A percentile compares a stretch with the other conserved stretches of the same genome.
Evolutionary conservation across 306 rosid genomes (phyloP).

Genomic region (Lathyrus oleraceus): DNA sequence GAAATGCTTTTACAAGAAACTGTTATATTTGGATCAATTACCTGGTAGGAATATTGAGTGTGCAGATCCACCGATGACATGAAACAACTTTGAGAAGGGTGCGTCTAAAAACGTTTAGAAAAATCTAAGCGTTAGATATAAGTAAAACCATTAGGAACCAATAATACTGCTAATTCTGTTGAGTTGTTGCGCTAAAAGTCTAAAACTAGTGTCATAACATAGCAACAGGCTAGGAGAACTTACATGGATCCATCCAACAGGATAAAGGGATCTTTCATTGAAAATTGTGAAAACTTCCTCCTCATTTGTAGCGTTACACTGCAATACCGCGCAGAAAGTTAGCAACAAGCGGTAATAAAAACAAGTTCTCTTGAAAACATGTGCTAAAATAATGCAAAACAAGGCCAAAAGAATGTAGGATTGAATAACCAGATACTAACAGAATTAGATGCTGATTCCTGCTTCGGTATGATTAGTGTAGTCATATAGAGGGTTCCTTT

Average conservation of each 20-base stretch:
- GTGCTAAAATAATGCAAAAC: slow-evolving; percentile 7
- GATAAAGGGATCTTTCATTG: slow-evolving; percentile 66
- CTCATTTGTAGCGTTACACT: slow-evolving; percentile 81
- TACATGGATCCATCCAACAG: slow-evolving; percentile 95
- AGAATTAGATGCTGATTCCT: slow-evolving; percentile 79
- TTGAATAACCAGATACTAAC: slow-evolving; percentile 48
- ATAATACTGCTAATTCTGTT: neutral
- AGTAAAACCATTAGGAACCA: slow-evolving; percentile 17
- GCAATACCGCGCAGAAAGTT: slow-evolving; percentile 39
- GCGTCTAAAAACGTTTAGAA: slow-evolving; percentile 56
- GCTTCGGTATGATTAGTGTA: slow-evolving; percentile 85
- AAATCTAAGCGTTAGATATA: slow-evolving; percentile 26
- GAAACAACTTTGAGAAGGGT: slow-evolving; percentile 89
- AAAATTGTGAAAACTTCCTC: slow-evolving; percentile 78
- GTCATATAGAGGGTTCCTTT: slow-evolving; percentile 67
- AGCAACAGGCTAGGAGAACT: slow-evolving; percentile 5
- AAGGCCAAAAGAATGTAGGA: slow-evolving; percentile 12
- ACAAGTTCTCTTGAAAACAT: slow-evolving; percentile 19
- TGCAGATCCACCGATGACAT: slow-evolving; percentile 89
- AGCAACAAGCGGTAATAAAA: slow-evolving; percentile 42
- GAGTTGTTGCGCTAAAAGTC: neutral
- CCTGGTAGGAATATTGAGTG: slow-evolving; percentile 87
- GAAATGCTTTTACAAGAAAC: slow-evolving; percentile 22
- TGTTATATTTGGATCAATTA: slow-evolving; percentile 32
- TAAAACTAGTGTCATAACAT: neutral